Evolutionary conservation across 306 rosid genomes (phyloP).

Genomic region (Albizia julibrissin): DNA sequence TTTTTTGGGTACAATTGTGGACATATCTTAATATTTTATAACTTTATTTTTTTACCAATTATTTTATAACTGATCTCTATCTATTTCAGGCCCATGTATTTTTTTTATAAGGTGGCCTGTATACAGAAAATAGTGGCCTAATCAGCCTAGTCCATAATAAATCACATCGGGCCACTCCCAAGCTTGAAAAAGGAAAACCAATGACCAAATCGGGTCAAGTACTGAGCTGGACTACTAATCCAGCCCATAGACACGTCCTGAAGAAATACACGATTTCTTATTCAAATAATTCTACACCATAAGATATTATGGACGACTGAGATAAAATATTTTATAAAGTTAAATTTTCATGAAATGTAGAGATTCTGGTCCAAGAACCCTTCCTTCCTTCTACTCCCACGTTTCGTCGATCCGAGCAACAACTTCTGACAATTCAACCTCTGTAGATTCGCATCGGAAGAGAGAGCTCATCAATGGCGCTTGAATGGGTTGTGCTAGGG

Average conservation of each 20-base stretch:
- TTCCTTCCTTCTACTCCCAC: not conserved
- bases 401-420: not conserved
- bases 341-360: not conserved
- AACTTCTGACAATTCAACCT: not conserved
- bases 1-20: no score
- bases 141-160: not conserved
- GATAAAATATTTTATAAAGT: not conserved
- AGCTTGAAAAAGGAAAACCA: not conserved
- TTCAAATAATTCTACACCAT: not conserved
- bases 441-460: not conserved
- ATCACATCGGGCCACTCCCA: not conserved
- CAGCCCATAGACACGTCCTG: not conserved
- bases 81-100: no score
- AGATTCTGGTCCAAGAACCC: not conserved
- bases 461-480: constrained; percentile 60
- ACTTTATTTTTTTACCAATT: no score
- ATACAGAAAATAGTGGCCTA: not conserved
- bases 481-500: constrained; percentile 94
- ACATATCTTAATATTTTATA: no score
- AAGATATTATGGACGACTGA: not conserved
- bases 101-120: no score
- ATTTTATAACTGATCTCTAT: no score
- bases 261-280: not conserved
- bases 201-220: not conserved
- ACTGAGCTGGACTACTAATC: not conserved